Evolutionary conservation across 805 yeast species (phyloP).

Genomic region (Yamadazyma sp.): DNA sequence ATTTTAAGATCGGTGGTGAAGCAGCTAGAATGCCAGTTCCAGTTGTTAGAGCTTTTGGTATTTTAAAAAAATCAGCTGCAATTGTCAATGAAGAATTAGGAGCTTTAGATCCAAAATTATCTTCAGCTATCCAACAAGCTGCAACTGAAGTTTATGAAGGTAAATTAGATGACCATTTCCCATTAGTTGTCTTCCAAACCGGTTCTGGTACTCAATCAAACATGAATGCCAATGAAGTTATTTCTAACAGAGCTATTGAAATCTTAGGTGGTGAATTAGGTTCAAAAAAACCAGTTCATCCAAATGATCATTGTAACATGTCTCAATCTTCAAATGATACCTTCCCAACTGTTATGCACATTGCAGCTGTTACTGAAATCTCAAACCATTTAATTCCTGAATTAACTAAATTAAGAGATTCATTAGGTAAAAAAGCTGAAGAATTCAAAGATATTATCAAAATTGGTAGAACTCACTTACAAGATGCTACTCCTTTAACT

Average conservation of each 20-base stretch:
- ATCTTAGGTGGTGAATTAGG: constrained; percentile 89
- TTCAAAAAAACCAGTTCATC: constrained; percentile 92
- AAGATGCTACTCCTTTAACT: constrained; percentile 98
- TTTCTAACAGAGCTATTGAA: constrained; percentile 97
- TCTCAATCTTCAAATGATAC: constrained; percentile 99
- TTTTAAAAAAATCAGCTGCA: constrained; percentile 92
- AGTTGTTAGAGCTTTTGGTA: constrained; percentile 85
- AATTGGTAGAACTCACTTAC: constrained; percentile 98
- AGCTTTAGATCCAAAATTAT: constrained; percentile 72
- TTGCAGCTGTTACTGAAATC: constrained; percentile 94
- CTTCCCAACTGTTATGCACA: constrained; percentile 99
- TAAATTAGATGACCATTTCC: constrained; percentile 90
- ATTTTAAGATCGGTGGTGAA: constrained; percentile 93
- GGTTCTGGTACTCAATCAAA: constrained; percentile 98
- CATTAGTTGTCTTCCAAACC: constrained; percentile 97
- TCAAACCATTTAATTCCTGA: constrained; percentile 74
- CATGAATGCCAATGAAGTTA: constrained; percentile 99
- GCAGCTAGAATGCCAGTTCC: constrained; percentile 92
- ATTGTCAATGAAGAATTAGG: constrained; percentile 83
- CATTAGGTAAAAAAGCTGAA: constrained; percentile 72
- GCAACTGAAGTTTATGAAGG: constrained; percentile 95
- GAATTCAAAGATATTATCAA: constrained; percentile 90
- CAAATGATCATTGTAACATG: constrained; percentile 98
- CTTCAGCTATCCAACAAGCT: constrained; percentile 85
- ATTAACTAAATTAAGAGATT: constrained; percentile 68